A percentile compares a stretch with the other conserved stretches of the same genome.
Evolutionary conservation across 1,139 yeast species (phyloP).

Genomic region (Scheffersomyces titani): DNA sequence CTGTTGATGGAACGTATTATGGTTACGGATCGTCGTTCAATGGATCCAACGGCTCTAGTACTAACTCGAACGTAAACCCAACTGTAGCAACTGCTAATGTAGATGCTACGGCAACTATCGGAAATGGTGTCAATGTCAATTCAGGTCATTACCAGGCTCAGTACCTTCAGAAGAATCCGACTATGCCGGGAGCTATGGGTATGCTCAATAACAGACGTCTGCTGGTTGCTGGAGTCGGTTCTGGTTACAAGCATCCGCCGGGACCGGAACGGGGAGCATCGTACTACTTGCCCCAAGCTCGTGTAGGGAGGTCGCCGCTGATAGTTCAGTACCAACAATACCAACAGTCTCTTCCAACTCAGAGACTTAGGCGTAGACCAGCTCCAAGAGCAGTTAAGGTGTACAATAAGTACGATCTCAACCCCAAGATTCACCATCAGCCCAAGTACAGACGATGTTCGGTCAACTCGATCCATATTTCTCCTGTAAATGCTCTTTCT

Average conservation of each 20-base stretch:
- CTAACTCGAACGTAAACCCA: background rate
- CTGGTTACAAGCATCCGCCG: background rate
- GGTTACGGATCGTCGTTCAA: constrained; percentile 7
- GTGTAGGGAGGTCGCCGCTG: constrained; percentile 34
- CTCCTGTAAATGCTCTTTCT: constrained; percentile 87
- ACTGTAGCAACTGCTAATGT: background rate
- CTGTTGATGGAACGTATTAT: constrained; percentile 31
- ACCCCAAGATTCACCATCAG: constrained; percentile 60
- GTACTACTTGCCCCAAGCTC: constrained; percentile 11
- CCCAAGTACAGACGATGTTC: constrained; percentile 85
- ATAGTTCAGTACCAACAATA: constrained; percentile 42
- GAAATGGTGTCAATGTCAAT: background rate
- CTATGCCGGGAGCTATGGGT: background rate
- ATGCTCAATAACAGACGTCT: background rate
- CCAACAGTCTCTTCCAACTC: constrained; percentile 33
- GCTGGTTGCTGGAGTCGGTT: constrained; percentile 1
- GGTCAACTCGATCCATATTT: constrained; percentile 72
- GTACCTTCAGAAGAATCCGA: constrained; percentile 10
- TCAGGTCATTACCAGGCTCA: constrained; percentile 6
- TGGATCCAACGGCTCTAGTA: background rate
- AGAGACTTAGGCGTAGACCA: constrained; percentile 26
- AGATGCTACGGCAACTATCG: constrained; percentile 2
- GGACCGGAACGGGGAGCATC: background rate
- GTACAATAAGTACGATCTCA: constrained; percentile 51
- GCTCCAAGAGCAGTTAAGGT: constrained; percentile 45